phyloP scores from a whole-genome alignment of 2,329 filamentous ascomycete species.

The Scedosporium boydii region DNA sequence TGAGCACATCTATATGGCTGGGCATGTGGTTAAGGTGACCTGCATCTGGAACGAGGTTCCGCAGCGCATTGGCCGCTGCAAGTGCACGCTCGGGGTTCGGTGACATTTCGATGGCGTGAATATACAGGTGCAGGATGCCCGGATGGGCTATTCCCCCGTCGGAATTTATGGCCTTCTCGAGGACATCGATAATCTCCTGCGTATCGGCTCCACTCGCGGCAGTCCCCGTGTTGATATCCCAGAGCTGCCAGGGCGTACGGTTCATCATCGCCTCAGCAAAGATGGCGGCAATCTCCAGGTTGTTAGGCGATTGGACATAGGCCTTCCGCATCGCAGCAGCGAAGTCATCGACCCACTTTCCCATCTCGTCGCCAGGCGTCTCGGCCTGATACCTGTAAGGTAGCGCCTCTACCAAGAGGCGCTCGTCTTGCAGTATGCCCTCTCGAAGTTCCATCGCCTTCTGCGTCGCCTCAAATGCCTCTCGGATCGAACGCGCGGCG shows the following conservation, averaged over 20 bases:
- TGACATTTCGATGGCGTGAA: slow-evolving; percentile 74
- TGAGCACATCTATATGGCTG: slow-evolving; percentile 63
- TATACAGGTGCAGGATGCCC: slow-evolving; percentile 65
- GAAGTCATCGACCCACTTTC: slow-evolving; percentile 40
- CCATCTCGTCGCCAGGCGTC: slow-evolving; percentile 36
- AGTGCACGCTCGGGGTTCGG: slow-evolving; percentile 53
- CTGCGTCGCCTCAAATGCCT: background rate
- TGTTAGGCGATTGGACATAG: slow-evolving; percentile 25
- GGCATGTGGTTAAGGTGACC: slow-evolving; percentile 72
- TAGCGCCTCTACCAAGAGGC: slow-evolving; percentile 51
- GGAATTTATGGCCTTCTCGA: slow-evolving; percentile 38
- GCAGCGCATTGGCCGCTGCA: slow-evolving; percentile 49
- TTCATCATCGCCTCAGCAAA: slow-evolving; percentile 38
- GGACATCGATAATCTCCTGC: slow-evolving; percentile 21
- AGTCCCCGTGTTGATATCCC: slow-evolving; percentile 26
- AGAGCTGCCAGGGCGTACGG: slow-evolving; percentile 35
- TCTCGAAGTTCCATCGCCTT: background rate
- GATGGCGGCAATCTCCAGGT: slow-evolving; percentile 26
- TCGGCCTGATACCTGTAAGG: slow-evolving; percentile 49
- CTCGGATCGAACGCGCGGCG: background rate
- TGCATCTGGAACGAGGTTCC: slow-evolving; percentile 56
- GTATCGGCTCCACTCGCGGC: slow-evolving; percentile 16
- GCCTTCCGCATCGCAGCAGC: slow-evolving; percentile 30
- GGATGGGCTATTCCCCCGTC: slow-evolving; percentile 48
- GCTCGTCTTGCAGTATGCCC: background rate